A percentile compares a stretch with the other conserved stretches of the same genome.
These are phyloP conservation scores for Amphichorda felina DNA, from an alignment of 2,329 filamentous ascomycete species.

Conservation along the genomic window DNA sequence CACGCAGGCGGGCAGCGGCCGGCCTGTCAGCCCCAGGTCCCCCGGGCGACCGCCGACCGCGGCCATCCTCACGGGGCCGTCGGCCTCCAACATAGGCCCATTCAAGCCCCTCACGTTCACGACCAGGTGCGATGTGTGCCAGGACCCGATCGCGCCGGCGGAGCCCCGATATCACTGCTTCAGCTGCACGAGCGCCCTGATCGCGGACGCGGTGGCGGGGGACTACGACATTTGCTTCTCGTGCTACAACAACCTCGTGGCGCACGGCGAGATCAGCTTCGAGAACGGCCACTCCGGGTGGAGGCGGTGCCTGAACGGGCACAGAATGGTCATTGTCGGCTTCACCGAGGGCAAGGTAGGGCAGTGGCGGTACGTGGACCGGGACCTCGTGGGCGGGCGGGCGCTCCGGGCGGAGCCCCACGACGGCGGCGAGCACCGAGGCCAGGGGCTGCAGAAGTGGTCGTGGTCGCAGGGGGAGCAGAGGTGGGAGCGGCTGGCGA, in stretches of 20 bases:
- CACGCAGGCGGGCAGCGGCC: constrained; percentile 14
- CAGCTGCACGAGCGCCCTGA: constrained; percentile 46
- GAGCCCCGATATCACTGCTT: constrained; percentile 71
- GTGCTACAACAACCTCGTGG: constrained; percentile 63
- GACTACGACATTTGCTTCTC: constrained; percentile 76
- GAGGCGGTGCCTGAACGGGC: constrained; percentile 68
- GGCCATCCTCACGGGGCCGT: constrained; percentile 33
- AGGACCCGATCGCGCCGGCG: constrained; percentile 56
- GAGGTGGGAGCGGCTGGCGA: constrained; percentile 33
- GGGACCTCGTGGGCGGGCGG: constrained; percentile 68
- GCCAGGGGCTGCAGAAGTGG: constrained; percentile 33
- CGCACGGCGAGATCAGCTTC: constrained; percentile 50
- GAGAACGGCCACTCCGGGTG: constrained; percentile 74
- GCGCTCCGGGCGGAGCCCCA: constrained; percentile 50
- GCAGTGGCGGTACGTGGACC: constrained; percentile 53
- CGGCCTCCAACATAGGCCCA: constrained; percentile 31
- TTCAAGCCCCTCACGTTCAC: constrained; percentile 62
- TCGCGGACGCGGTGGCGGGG: constrained; percentile 40
- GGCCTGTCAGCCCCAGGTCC: constrained; percentile 28
- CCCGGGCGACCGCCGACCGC: constrained; percentile 34
- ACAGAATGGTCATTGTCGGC: constrained; percentile 73
- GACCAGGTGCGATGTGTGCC: constrained; percentile 70
- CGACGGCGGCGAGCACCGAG: constrained; percentile 17
- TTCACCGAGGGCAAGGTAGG: constrained; percentile 60
- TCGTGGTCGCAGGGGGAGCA: constrained; percentile 32